Conservation (phyloP, 306 rosid species). For the Quercus berberidifolia region DNA sequence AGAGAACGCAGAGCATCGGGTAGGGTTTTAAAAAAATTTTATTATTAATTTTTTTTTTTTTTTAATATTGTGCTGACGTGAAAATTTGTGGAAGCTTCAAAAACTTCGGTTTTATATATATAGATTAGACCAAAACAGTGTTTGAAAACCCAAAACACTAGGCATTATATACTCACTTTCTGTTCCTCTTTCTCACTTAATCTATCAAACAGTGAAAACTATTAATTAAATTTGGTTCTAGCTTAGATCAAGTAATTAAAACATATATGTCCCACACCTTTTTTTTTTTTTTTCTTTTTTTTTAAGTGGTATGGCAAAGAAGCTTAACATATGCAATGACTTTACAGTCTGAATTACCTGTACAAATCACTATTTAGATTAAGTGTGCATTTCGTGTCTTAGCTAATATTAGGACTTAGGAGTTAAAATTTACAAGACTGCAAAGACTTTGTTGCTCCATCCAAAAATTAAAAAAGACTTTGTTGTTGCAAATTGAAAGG, state of each 20-base stretch:
- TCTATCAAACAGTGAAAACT: not conserved
- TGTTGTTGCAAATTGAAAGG: not conserved
- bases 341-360: not conserved
- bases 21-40: no score
- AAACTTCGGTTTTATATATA: no score
- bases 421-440: not conserved
- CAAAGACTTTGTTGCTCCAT: not conserved
- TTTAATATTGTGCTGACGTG: no score
- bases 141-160: not conserved
- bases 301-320: not conserved
- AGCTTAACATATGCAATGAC: not conserved
- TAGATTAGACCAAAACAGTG: no score
- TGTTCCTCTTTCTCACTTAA: not conserved
- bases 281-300: not conserved
- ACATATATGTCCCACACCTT: not conserved
- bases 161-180: not conserved
- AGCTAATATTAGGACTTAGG: no score
- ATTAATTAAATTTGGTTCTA: no score
- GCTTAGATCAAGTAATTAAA: not conserved
- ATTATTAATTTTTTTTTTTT: no score
- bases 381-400: no score
- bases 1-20: no score
- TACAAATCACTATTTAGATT: not conserved
- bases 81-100: no score
- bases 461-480: no score